phyloP scores from a whole-genome alignment of 257 asterid species.

The Solanum stenotomum region DNA sequence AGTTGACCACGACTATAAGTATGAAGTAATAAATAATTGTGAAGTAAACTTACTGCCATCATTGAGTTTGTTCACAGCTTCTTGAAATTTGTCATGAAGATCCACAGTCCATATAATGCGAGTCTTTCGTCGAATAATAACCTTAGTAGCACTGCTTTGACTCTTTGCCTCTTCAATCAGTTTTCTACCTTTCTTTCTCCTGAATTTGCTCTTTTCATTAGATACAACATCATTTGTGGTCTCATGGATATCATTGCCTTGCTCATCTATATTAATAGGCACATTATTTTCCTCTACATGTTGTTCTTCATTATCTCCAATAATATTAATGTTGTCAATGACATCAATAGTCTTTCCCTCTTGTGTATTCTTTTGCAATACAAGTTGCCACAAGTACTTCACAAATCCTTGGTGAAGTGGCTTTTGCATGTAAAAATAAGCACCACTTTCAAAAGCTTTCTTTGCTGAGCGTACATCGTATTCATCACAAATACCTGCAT shows the following conservation, averaged over 20 bases:
- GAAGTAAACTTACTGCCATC: slow-evolving; percentile 19
- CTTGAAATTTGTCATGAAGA: slow-evolving; percentile 8
- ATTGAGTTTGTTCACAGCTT: slow-evolving; percentile 6
- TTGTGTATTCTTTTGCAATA: neutral
- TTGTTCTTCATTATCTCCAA: neutral
- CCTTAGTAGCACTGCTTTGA: neutral
- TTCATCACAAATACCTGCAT: neutral
- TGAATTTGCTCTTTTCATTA: neutral
- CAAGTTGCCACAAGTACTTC: neutral
- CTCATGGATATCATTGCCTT: too few relatives aligned
- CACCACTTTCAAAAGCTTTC: neutral
- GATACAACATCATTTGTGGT: neutral
- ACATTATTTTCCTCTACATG: neutral
- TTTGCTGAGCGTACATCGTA: neutral
- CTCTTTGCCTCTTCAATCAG: neutral
- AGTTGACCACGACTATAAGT: neutral
- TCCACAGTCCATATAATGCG: neutral
- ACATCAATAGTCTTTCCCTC: neutral
- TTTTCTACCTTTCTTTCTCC: too few relatives aligned
- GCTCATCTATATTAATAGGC: too few relatives aligned
- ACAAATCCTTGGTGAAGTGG: neutral
- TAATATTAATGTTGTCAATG: too few relatives aligned
- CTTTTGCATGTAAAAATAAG: neutral
- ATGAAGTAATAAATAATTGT: neutral
- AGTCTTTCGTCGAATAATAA: neutral